Evolutionary conservation across 768 basidiomycete species (phyloP).

Genomic region (Leucogyrophana mollusca): DNA sequence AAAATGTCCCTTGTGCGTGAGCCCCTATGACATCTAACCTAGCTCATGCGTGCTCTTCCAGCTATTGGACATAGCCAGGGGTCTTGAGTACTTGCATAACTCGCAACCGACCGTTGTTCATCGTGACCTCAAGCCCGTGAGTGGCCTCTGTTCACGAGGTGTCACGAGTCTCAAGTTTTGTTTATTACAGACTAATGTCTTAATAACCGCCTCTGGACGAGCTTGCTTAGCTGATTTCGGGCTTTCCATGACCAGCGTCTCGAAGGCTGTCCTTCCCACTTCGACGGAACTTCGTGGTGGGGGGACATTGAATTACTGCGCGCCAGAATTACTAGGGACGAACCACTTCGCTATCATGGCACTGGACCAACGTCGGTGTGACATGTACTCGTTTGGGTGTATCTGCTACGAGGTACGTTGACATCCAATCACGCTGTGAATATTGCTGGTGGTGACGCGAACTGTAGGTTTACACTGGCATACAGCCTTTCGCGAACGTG

Average conservation of each 20-base stretch:
- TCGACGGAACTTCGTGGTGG: constrained; percentile 10
- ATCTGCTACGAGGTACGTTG: constrained; percentile 31
- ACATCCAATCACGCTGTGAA: background rate
- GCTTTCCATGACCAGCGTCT: constrained; percentile 17
- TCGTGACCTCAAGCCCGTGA: constrained; percentile 43
- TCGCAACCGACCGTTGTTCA: constrained; percentile 39
- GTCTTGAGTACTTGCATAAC: constrained; percentile 38
- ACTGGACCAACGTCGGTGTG: constrained; percentile 27
- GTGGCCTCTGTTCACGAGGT: constrained; percentile 4
- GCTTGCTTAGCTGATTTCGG: constrained; percentile 35
- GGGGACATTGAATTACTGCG: constrained; percentile 26
- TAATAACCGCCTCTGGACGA: constrained; percentile 19
- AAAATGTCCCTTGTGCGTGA: constrained; percentile 32
- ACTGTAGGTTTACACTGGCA: constrained; percentile 26
- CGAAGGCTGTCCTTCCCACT: constrained; percentile 11
- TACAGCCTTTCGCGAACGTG: constrained; percentile 21
- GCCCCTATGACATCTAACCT: background rate
- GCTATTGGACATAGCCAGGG: constrained; percentile 37
- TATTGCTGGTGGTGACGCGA: background rate
- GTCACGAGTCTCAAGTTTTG: constrained; percentile 3
- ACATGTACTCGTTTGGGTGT: constrained; percentile 35
- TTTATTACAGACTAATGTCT: constrained; percentile 24
- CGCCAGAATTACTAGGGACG: constrained; percentile 21
- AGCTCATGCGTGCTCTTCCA: constrained; percentile 12
- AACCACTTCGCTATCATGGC: background rate